Conservation (phyloP, 1,139 yeast genomes). For the Keqinozyma sinolaborantium region DNA sequence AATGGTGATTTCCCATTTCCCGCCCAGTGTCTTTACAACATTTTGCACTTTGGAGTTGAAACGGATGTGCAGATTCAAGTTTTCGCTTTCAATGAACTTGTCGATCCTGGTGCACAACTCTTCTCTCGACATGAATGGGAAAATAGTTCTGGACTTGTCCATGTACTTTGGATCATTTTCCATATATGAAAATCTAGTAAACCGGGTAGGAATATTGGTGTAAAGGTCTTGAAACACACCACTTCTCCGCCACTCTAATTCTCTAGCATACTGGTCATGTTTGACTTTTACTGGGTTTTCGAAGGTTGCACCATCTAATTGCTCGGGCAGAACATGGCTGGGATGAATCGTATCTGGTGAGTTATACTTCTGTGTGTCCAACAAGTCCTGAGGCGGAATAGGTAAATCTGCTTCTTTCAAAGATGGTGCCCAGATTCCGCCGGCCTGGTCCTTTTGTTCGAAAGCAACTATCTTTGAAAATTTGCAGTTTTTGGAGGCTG, state of each 20-base stretch:
- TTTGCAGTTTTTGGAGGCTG: constrained; percentile 12
- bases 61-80: constrained; percentile 30
- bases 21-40: constrained; percentile 24
- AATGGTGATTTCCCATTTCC: constrained; percentile 43
- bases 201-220: constrained; percentile 44
- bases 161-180: constrained; percentile 24
- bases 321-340: constrained; percentile 13
- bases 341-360: constrained; percentile 26
- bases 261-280: constrained; percentile 10
- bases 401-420: constrained; percentile 20
- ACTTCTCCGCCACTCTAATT: constrained; percentile 35
- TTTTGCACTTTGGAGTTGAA: constrained; percentile 37
- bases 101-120: constrained; percentile 31
- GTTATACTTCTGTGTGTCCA: constrained; percentile 24
- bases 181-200: constrained; percentile 40
- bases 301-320: constrained; percentile 10
- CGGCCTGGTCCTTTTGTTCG: constrained; percentile 29
- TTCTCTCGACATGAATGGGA: constrained; percentile 39
- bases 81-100: constrained; percentile 24
- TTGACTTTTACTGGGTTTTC: constrained; percentile 15
- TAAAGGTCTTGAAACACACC: constrained; percentile 42
- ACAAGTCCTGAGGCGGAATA: constrained; percentile 25
- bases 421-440: constrained; percentile 34
- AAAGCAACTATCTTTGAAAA: constrained; percentile 28
- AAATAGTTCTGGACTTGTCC: constrained; percentile 22